Percentiles rank a stretch among this genome's conserved stretches.
phyloP scores from a whole-genome alignment of 108 stramenopile genomes.

The Conticribra weissflogii region DNA sequence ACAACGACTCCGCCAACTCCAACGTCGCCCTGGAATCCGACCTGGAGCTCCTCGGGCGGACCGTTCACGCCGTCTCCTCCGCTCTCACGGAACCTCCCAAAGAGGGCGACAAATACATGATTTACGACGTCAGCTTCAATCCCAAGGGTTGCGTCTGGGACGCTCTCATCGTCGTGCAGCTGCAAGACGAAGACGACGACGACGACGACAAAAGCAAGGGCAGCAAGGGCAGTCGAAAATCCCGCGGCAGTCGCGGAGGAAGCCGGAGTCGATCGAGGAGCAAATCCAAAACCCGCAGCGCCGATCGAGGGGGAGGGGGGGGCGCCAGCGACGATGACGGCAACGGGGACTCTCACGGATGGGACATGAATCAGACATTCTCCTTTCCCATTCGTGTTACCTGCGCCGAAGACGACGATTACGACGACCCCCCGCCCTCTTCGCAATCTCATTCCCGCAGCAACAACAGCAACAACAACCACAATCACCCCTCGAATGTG shows the following conservation, averaged over 20 bases:
- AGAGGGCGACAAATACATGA: slow-evolving; percentile 37
- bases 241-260: background rate
- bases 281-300: background rate
- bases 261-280: slow-evolving; percentile 8
- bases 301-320: slow-evolving; percentile 2
- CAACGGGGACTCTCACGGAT: slow-evolving; percentile 1
- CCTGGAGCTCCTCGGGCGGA: slow-evolving; percentile 45
- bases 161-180: slow-evolving; percentile 38
- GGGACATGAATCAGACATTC: slow-evolving; percentile 39
- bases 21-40: slow-evolving; percentile 35
- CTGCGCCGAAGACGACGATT: slow-evolving; percentile 50
- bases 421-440: slow-evolving; percentile 13
- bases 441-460: background rate
- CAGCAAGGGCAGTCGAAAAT: slow-evolving; percentile 1
- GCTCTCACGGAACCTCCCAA: slow-evolving; percentile 45
- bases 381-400: slow-evolving; percentile 52
- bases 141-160: slow-evolving; percentile 57
- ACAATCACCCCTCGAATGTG: slow-evolving; percentile 6
- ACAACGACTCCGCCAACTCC: background rate
- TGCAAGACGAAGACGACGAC: slow-evolving; percentile 16
- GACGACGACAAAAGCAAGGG: slow-evolving; percentile 10
- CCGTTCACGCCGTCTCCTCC: slow-evolving; percentile 40
- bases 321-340: background rate
- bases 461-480: background rate
- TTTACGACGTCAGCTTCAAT: slow-evolving; percentile 49